Percentiles rank a stretch among this genome's conserved stretches.
Conservation (phyloP, 2,329 filamentous ascomycete species). For the Emmonsia crescens region DNA sequence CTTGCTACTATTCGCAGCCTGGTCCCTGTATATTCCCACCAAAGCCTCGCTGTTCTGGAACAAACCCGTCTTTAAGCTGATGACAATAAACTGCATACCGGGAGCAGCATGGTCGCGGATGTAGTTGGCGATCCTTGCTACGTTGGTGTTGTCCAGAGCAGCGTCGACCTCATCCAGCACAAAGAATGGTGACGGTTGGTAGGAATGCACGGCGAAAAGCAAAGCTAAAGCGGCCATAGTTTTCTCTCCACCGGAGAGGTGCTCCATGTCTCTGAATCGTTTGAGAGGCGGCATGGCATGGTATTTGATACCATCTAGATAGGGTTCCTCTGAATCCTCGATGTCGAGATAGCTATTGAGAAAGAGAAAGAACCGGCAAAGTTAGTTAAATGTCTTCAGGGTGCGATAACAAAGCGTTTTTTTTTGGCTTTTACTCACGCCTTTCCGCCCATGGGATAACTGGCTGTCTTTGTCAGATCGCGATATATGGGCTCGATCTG, state of each 20-base stretch:
- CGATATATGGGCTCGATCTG: conserved; percentile 92
- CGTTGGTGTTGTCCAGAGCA: conserved; percentile 95
- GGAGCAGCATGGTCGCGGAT: conserved; percentile 88
- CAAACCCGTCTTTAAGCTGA: conserved; percentile 85
- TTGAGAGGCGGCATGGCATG: conserved; percentile 98
- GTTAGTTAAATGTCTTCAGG: not conserved
- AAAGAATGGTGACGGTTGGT: conserved; percentile 93
- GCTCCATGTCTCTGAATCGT: conserved; percentile 98
- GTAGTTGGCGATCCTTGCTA: conserved; percentile 91
- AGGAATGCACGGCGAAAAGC: conserved; percentile 92
- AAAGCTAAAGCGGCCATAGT: conserved; percentile 97
- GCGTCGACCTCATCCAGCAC: conserved; percentile 97
- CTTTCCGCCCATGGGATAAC: conserved; percentile 85
- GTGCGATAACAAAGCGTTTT: not conserved
- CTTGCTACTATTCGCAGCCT: conserved; percentile 83
- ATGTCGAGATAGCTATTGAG: conserved; percentile 64
- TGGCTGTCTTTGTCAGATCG: conserved; percentile 78
- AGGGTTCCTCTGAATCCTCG: conserved; percentile 92
- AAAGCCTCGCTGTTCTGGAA: conserved; percentile 96
- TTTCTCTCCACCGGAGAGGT: conserved; percentile 93
- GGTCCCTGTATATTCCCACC: conserved; percentile 91
- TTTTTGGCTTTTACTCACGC: conserved; percentile 34
- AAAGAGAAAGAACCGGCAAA: not conserved
- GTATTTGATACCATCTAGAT: conserved; percentile 92
- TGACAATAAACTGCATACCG: conserved; percentile 98